Conservation (phyloP, 257 asterid species). For the Gentiana macrophylla region DNA sequence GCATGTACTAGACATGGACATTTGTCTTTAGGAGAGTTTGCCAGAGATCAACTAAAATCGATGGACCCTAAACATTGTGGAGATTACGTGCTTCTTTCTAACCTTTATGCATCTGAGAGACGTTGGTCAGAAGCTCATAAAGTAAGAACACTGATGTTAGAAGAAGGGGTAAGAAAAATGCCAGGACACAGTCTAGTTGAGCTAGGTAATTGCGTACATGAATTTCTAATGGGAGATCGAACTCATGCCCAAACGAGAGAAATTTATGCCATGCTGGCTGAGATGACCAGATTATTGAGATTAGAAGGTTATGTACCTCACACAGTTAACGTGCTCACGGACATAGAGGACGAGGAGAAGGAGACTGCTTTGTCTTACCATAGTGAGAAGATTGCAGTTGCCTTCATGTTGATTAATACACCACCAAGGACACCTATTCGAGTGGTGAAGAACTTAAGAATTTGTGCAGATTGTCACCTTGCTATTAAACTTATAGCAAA, state of each 20-base stretch:
- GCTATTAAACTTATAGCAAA: conserved; percentile 56
- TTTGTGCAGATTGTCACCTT: conserved; percentile 77
- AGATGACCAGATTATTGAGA: conserved; percentile 60
- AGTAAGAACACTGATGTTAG: conserved; percentile 47
- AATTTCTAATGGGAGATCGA: conserved; percentile 67
- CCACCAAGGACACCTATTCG: conserved; percentile 47
- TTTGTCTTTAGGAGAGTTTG: conserved; percentile 40
- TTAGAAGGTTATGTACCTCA: conserved; percentile 68
- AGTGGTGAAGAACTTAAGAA: conserved; percentile 69
- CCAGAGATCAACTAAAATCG: conserved; percentile 34
- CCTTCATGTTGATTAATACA: conserved; percentile 57
- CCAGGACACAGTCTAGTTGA: conserved; percentile 77
- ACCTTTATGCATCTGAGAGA: conserved; percentile 67
- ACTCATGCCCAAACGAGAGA: conserved; percentile 52
- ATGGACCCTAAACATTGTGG: conserved; percentile 70
- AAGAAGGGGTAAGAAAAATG: conserved; percentile 65
- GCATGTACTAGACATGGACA: conserved; percentile 55
- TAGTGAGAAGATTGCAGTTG: conserved; percentile 79
- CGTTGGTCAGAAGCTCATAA: conserved; percentile 69
- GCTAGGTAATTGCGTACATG: conserved; percentile 50
- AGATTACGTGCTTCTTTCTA: conserved; percentile 72
- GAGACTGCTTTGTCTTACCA: conserved; percentile 71
- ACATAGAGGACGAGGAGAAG: conserved; percentile 85
- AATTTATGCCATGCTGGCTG: conserved; percentile 58
- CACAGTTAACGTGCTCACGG: conserved; percentile 61